phyloP scores from a whole-genome alignment of 495 filamentous ascomycete species.

The Mytilinidion resinicola region DNA sequence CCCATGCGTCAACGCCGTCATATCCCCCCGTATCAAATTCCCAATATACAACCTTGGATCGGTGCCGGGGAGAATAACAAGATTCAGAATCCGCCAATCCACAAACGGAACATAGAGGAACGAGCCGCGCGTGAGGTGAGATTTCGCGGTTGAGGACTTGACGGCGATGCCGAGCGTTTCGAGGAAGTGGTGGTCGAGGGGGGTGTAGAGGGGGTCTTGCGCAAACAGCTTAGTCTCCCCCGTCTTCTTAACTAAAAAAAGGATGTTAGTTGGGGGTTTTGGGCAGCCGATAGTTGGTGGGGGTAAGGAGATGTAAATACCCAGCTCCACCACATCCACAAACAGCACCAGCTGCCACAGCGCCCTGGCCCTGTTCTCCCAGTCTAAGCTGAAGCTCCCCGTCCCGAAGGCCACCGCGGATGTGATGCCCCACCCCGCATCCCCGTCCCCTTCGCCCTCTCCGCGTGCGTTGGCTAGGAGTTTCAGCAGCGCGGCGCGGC shows the following conservation, averaged over 20 bases:
- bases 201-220: conserved; percentile 21
- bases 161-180: conserved; percentile 2
- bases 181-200: conserved; percentile 19
- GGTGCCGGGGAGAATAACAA: conserved; percentile 9
- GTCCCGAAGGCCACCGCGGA: conserved; percentile 18
- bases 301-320: too few relatives aligned
- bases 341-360: conserved; percentile 29
- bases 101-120: conserved; percentile 25
- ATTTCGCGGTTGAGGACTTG: background rate
- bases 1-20: background rate
- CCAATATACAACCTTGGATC: conserved; percentile 23
- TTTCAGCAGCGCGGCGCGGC: too few relatives aligned
- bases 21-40: conserved; percentile 15
- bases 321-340: background rate
- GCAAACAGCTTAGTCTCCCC: conserved; percentile 4
- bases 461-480: background rate
- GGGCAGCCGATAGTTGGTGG: too few relatives aligned
- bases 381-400: conserved; percentile 25
- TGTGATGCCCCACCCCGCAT: conserved; percentile 9
- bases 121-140: conserved; percentile 2
- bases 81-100: conserved; percentile 18
- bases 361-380: conserved; percentile 12
- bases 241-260: background rate
- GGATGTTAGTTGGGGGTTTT: too few relatives aligned
- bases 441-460: too few relatives aligned